These are phyloP conservation scores for Penicillium samsonianum DNA, from an alignment of 495 filamentous ascomycete genomes.

Conservation along the genomic window DNA sequence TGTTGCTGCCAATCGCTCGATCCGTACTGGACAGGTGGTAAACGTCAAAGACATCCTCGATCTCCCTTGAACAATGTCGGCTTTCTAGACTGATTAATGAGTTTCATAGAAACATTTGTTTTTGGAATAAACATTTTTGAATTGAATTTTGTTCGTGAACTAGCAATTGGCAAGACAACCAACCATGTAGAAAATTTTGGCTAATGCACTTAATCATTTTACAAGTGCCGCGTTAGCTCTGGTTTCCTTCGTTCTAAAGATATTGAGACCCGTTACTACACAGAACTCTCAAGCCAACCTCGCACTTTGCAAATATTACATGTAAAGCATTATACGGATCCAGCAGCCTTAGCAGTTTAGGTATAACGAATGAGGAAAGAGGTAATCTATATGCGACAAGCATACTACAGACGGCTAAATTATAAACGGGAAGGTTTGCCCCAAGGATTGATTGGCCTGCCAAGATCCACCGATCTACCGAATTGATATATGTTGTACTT, in stretches of 20 bases:
- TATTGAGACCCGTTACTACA: too few relatives aligned
- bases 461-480: not conserved
- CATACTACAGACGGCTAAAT: not conserved
- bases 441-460: too few relatives aligned
- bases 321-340: too few relatives aligned
- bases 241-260: too few relatives aligned
- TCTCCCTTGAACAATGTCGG: not conserved
- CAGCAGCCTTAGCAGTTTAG: too few relatives aligned
- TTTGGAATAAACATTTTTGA: not conserved
- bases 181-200: not conserved
- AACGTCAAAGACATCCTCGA: slow-evolving; percentile 3
- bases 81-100: not conserved
- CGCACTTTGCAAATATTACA: too few relatives aligned
- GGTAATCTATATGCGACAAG: not conserved
- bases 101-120: not conserved
- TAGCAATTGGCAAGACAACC: not conserved
- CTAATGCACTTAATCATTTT: too few relatives aligned
- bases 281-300: too few relatives aligned
- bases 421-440: not conserved
- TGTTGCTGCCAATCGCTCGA: slow-evolving; percentile 58
- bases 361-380: too few relatives aligned
- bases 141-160: too few relatives aligned
- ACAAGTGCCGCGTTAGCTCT: too few relatives aligned
- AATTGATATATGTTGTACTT: too few relatives aligned
- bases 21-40: slow-evolving; percentile 48